These are phyloP conservation scores for Colletotrichum sp. DNA, from an alignment of 2,329 filamentous ascomycete species.

Conservation along the genomic window DNA sequence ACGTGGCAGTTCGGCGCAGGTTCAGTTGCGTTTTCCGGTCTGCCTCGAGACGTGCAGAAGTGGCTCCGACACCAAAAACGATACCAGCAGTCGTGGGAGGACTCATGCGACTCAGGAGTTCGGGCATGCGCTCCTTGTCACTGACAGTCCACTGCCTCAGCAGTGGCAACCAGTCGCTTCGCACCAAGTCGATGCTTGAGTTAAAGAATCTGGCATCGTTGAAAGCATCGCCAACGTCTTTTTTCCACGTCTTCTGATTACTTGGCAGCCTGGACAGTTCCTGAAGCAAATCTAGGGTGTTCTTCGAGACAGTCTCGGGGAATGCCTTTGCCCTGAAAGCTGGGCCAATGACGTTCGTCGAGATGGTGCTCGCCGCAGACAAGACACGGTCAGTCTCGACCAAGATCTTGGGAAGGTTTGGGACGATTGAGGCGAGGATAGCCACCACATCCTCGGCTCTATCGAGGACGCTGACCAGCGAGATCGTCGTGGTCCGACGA, in stretches of 20 bases:
- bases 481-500: slow-evolving; percentile 36
- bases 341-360: slow-evolving; percentile 81
- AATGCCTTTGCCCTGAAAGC: slow-evolving; percentile 84
- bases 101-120: slow-evolving; percentile 78
- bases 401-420: slow-evolving; percentile 81
- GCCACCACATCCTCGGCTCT: slow-evolving; percentile 77
- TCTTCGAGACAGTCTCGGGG: slow-evolving; percentile 80
- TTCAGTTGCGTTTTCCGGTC: slow-evolving; percentile 93
- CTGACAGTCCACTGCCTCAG: slow-evolving; percentile 82
- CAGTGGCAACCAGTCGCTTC: slow-evolving; percentile 80
- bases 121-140: slow-evolving; percentile 88
- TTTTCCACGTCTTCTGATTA: slow-evolving; percentile 89
- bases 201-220: slow-evolving; percentile 87
- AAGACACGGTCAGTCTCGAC: slow-evolving; percentile 85
- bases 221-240: slow-evolving; percentile 90
- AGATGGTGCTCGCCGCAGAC: slow-evolving; percentile 79
- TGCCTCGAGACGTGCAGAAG: slow-evolving; percentile 90
- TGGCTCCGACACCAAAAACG: slow-evolving; percentile 97
- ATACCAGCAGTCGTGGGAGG: slow-evolving; percentile 92
- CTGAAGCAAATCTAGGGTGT: slow-evolving; percentile 74
- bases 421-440: slow-evolving; percentile 80
- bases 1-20: slow-evolving; percentile 78
- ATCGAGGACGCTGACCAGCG: slow-evolving; percentile 39
- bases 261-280: slow-evolving; percentile 79
- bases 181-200: slow-evolving; percentile 68